Base-by-base conservation (phyloP, 2,329 filamentous ascomycete genomes). In the Phoma sp. region DNA sequence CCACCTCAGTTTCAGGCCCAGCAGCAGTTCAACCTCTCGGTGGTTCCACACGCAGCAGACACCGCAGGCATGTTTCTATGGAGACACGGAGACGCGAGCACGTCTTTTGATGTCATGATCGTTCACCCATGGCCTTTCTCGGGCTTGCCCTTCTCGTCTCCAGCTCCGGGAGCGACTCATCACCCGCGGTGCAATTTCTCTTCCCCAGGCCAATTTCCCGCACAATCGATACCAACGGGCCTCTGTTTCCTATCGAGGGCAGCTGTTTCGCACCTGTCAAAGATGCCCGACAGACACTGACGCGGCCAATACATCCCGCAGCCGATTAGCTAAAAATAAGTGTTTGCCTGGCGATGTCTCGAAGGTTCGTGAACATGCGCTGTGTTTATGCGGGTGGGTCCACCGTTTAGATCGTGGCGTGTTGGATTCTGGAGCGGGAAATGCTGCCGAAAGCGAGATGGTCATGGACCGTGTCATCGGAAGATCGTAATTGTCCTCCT, bases 61-160 rank as follows among this genome's bases (percentile, higher is more conserved):
- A 55, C 51, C 12, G 40, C 51, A 56, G 33, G 12, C 52, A 51
- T 51, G 53, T 57, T 57, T 48, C 53, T 57, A 51, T 57, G 47
- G 53, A 57, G 53, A 57, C 48, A 51, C 43, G 53, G 53, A 36
- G 38, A 38, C 43, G 22, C 17, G 47, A 48, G 47, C 53, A 47
- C 43, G 43, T 44, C 47, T 39, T 52, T 57, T 48, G 43, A 51
- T 57, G 53, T 57, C 53, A 51, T 44, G 33, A 51, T 57, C 53
- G 37, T 45, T 38, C 21, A 41, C 24, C 36, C 41, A 19, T 36
- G 17, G 32, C 24, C 37, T 41, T 31, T 50, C 40, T 50, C 46
- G 45, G 40, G 45, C 52, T 37, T 55, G 52, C 52, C 45, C 52
- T 45, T 55, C 40, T 55, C 52, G 45, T 55, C 45, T 55, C 24